These are phyloP conservation scores for Trifolium repens DNA, from an alignment of 306 rosid genomes.

Conservation along the genomic window DNA sequence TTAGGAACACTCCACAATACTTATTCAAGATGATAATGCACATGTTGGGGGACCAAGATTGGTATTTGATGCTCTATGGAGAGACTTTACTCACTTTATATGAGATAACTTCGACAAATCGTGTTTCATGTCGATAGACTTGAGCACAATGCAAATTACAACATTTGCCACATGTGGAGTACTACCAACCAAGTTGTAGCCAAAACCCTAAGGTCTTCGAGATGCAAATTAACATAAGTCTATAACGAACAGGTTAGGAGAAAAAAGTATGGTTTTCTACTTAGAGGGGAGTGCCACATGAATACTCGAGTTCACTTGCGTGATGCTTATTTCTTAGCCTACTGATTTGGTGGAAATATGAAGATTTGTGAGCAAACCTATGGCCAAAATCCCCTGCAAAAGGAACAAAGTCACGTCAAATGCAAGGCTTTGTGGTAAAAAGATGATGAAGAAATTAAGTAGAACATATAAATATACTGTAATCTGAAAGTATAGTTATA, in stretches of 20 bases:
- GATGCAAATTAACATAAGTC: constrained; percentile 21
- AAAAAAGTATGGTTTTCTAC: background rate
- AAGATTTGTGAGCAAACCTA: constrained; percentile 1
- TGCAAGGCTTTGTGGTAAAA: constrained; percentile 21
- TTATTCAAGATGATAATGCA: background rate
- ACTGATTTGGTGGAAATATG: constrained; percentile 1
- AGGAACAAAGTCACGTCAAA: constrained; percentile 19
- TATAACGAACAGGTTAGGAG: background rate
- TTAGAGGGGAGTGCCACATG: background rate
- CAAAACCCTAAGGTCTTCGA: background rate
- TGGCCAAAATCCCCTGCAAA: constrained; percentile 33
- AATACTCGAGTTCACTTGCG: background rate
- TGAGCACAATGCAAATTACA: background rate
- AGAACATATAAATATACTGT: constrained; percentile 7
- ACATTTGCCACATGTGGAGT: background rate
- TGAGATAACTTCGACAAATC: background rate
- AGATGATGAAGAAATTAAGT: constrained; percentile 15
- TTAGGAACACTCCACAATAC: background rate
- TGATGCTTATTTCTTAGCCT: background rate
- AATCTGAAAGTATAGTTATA: constrained; percentile 5
- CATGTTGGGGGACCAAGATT: constrained; percentile 1
- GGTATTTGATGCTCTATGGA: background rate
- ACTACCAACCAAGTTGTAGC: background rate
- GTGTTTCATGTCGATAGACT: background rate
- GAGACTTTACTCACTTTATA: constrained; percentile 4